A percentile compares a stretch with the other conserved stretches of the same genome.
phyloP scores from a whole-genome alignment of 2,329 filamentous ascomycete genomes.

The Aquanectria penicillioides region DNA sequence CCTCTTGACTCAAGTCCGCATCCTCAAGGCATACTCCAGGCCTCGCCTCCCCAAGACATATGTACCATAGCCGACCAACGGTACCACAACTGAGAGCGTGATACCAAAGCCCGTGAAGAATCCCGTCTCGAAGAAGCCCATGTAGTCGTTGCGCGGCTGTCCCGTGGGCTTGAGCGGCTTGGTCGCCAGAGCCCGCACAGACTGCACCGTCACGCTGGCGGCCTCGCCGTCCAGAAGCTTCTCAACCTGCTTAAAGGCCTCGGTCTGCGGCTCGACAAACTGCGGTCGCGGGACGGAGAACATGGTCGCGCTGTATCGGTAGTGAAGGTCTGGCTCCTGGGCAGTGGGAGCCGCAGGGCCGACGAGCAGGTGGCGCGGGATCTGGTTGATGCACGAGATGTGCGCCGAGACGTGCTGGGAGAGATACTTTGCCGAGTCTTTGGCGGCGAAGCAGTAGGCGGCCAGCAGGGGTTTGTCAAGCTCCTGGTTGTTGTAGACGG shows the following conservation, averaged over 20 bases:
- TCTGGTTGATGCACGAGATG: conserved; percentile 20
- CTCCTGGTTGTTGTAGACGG: conserved; percentile 15
- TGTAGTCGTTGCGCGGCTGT: conserved; percentile 7
- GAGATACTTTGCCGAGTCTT: conserved; percentile 17
- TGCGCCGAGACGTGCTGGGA: conserved; percentile 18
- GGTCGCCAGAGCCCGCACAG: conserved; percentile 8
- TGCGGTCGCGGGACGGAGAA: conserved; percentile 17
- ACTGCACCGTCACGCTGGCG: neutral
- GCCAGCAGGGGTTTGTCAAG: conserved; percentile 7
- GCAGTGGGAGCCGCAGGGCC: conserved; percentile 5
- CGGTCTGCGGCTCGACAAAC: conserved; percentile 7
- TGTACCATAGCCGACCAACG: conserved; percentile 14
- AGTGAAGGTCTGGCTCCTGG: conserved; percentile 13
- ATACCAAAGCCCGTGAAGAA: conserved; percentile 9
- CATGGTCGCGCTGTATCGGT: conserved; percentile 16
- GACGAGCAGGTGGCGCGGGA: conserved; percentile 18
- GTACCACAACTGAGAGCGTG: conserved; percentile 8
- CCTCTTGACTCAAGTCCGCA: conserved; percentile 6
- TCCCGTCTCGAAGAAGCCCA: conserved; percentile 15
- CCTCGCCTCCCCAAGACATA: conserved; percentile 17
- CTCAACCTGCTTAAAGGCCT: neutral
- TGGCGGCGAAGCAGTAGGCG: conserved; percentile 14
- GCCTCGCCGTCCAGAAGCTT: conserved; percentile 11
- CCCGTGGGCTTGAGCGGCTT: conserved; percentile 8
- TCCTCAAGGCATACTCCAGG: conserved; percentile 9